Base-by-base conservation (phyloP, 257 asterid species). In the Primulina tabacum region DNA sequence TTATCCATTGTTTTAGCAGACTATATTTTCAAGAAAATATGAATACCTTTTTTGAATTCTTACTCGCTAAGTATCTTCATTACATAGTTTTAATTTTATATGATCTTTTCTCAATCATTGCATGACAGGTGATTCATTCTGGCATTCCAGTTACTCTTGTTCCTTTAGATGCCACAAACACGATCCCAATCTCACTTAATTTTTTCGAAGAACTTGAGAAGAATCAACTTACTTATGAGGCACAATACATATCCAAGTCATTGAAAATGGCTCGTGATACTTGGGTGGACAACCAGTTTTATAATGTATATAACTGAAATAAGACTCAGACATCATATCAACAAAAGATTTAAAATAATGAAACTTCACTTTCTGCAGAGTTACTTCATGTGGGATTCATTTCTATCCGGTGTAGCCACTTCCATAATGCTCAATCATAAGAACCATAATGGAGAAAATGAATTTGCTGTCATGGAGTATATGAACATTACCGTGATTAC, bases 101-200 rank as follows among this genome's bases (percentile, higher is more conserved):
- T 43, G 53, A 43, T 30, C 14, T 40, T 7, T 12, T 0, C 37
- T 2, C 17, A 26, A 4, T 52, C 8, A 9, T 29, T 57, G 7
- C 59, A 26, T 33, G 52, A 60, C 66, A 92, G 97, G 98, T 92
- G 52, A 84, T 90, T 73, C 92, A 92, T 73, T 92, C 98, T 1
- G 95, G 97, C 14, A 84, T 90, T 64, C 97, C 97, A 0, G 62
- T 88, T 37, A 92, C 95, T 75, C 84, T 92, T 21, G 92, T 92
- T 75, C 96, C 98, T 38, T 79, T 92, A 65, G 98, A 92, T 82
- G 97, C 98, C 63, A 88, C 97, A 28, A 85, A 92, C 85, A 90
- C 97, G 32, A 90, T 92, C 29, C 95, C 93, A 0, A 85, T 92
- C 64, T 73, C 91, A 7, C 5, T 60, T 3, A 67, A 78, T 3